phyloP scores from a whole-genome alignment of 2,329 filamentous ascomycete genomes.

The Fusarium palustre region DNA sequence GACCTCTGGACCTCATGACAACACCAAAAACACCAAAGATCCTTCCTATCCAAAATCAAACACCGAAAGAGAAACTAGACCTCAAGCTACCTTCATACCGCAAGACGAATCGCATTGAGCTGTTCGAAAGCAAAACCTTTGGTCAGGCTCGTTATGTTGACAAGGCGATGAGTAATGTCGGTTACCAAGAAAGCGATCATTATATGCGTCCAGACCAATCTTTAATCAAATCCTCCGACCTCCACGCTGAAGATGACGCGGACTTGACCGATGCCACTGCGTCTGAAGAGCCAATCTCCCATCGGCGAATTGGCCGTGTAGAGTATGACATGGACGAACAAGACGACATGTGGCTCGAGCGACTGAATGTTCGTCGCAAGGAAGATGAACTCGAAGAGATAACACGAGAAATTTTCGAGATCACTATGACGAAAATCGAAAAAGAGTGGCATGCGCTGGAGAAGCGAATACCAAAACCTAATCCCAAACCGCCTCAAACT shows the following conservation, averaged over 20 bases:
- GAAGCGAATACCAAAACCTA: constrained; percentile 95
- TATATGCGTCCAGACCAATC: constrained; percentile 82
- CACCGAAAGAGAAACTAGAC: constrained; percentile 82
- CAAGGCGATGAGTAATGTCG: constrained; percentile 94
- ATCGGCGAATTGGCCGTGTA: constrained; percentile 76
- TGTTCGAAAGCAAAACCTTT: constrained; percentile 86
- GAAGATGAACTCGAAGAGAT: constrained; percentile 82
- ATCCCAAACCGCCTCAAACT: constrained; percentile 94
- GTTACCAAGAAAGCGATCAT: constrained; percentile 94
- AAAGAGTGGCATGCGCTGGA: constrained; percentile 98
- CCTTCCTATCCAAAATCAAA: constrained; percentile 81
- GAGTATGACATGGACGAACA: constrained; percentile 99
- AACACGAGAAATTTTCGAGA: constrained; percentile 94
- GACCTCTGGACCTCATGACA: constrained; percentile 56
- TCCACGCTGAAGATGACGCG: constrained; percentile 68
- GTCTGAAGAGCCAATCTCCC: constrained; percentile 49
- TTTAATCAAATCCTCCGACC: constrained; percentile 73
- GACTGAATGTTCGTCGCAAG: constrained; percentile 82
- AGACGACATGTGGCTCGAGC: constrained; percentile 94
- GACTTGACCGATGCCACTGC: constrained; percentile 56
- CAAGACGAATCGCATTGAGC: constrained; percentile 80
- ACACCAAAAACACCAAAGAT: constrained; percentile 72
- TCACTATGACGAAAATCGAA: constrained; percentile 98
- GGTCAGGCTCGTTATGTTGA: constrained; percentile 93
- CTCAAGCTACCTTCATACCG: constrained; percentile 81